Evolutionary conservation across 1,284 basidiomycete genomes (phyloP).

Genomic region (Cutaneotrichosporon dermatis): DNA sequence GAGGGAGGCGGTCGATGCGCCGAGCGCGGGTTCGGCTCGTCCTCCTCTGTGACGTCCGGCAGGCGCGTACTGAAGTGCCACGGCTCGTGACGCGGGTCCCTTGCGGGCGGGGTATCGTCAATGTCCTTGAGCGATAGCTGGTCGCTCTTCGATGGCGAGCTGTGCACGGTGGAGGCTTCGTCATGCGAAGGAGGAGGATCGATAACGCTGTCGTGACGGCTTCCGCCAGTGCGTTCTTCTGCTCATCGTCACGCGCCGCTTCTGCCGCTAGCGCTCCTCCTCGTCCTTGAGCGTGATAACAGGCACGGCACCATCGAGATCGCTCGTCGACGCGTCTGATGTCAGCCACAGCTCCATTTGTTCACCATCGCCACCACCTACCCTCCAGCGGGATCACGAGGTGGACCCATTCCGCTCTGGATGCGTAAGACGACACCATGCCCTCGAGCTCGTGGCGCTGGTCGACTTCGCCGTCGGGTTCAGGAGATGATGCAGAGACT

Average conservation of each 20-base stretch:
- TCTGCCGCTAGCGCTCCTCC: conserved; percentile 1
- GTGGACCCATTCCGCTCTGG: conserved; percentile 27
- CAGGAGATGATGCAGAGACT: conserved; percentile 27
- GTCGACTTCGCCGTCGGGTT: conserved; percentile 21
- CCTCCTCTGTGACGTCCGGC: not conserved
- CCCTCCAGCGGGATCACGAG: conserved; percentile 23
- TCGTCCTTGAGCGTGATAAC: conserved; percentile 13
- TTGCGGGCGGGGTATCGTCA: conserved; percentile 6
- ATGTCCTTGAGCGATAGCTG: not conserved
- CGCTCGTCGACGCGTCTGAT: conserved; percentile 7
- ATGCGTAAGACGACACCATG: conserved; percentile 24
- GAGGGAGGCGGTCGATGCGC: not conserved
- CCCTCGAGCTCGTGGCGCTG: conserved; percentile 24
- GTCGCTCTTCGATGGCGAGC: conserved; percentile 1
- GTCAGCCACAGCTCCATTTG: conserved; percentile 1
- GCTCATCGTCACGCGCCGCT: not conserved
- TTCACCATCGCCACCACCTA: not conserved
- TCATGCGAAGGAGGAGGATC: not conserved
- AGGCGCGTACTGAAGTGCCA: conserved; percentile 1
- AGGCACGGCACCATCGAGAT: conserved; percentile 7
- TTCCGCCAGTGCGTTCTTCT: not conserved
- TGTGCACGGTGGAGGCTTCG: too few species aligned
- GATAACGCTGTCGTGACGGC: not conserved
- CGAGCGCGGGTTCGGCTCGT: not conserved
- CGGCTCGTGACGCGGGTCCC: not conserved